These are phyloP conservation scores for Selaginella tamariscina DNA, from an alignment of 75 land plant genomes.

Conservation along the genomic window DNA sequence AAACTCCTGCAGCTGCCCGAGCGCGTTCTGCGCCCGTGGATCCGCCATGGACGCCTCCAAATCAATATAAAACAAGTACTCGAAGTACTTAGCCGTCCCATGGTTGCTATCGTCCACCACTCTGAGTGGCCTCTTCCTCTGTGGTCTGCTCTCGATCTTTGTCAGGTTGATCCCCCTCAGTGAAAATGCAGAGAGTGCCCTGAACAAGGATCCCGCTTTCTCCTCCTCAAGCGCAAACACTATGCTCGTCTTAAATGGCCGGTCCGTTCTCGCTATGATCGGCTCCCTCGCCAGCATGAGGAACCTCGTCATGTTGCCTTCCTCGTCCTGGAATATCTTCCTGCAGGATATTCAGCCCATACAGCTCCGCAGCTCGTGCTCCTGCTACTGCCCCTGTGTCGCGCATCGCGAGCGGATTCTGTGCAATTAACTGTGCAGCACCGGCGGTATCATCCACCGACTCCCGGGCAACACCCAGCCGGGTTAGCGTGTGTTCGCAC, in stretches of 20 bases:
- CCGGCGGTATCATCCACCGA: slow-evolving; percentile 37
- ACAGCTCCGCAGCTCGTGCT: slow-evolving; percentile 43
- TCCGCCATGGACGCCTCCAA: slow-evolving; percentile 69
- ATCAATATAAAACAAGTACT: slow-evolving; percentile 56
- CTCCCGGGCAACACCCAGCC: slow-evolving; percentile 24
- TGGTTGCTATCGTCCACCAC: slow-evolving; percentile 73
- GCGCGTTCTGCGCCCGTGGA: slow-evolving; percentile 51
- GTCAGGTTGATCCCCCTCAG: slow-evolving; percentile 65
- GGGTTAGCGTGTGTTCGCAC: slow-evolving; percentile 16
- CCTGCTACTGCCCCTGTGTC: slow-evolving; percentile 63
- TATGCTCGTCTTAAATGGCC: slow-evolving; percentile 70
- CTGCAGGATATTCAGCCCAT: slow-evolving; percentile 43
- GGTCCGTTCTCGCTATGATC: slow-evolving; percentile 64
- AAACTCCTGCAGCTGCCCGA: slow-evolving; percentile 62
- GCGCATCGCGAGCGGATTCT: slow-evolving; percentile 25
- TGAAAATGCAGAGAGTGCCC: slow-evolving; percentile 59
- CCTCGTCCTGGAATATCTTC: slow-evolving; percentile 74
- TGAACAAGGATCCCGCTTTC: slow-evolving; percentile 51
- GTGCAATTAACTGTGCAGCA: slow-evolving; percentile 36
- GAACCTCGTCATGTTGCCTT: slow-evolving; percentile 72
- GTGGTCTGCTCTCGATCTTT: slow-evolving; percentile 73
- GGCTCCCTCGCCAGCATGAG: slow-evolving; percentile 93
- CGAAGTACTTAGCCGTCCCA: slow-evolving; percentile 69
- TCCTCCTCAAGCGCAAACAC: slow-evolving; percentile 67
- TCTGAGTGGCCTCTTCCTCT: slow-evolving; percentile 57